Evolutionary conservation across 768 basidiomycete species (phyloP), one percentile per base, ranked within the genome.

Genomic region (Amanita brunnescens): DNA sequence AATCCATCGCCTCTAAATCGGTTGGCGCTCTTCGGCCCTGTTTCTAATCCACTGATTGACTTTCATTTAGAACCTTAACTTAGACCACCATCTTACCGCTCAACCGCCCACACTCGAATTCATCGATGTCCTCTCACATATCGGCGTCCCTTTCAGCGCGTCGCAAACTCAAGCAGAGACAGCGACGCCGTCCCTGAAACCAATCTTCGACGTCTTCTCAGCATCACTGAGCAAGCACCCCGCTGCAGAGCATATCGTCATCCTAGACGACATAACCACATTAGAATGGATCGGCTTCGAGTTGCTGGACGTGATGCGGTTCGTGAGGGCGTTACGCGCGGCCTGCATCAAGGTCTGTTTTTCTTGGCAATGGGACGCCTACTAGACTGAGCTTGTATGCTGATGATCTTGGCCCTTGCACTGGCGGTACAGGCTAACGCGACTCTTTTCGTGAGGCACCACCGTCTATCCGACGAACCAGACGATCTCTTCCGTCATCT

Each of bases 201-300:
- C 26, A 7, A 29, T 29, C 26, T 29, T 29, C 7, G 26, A 29
- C 26, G 5, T 29, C 26, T 3, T 29, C 26, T 29, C 26, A 29
- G 26, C 3, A 29, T 29, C 26, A 7, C 26, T 29, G 7, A 29
- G 26, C 26, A 3, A 29, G 26, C 3, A 29, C 26, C 3, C 26
- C 26, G 7, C 26, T 7, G 26, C 7, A 29, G 26, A 3, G 3
- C 26, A 29, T 29, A 4, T 29, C 26, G 70, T 90, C 18, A 76
- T 91, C 39, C 58, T 90, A n/a, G 88, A 91, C 55, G 85, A 86
- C 49, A 67, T 87, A 38, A 64, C 83, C 0, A 70, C 76, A 35
- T 71, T 90, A 1, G 78, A 85, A 59, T 91, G 87, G 86, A 76
- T 84, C 14, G 88, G 87, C 1, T 68, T 78, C 51, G 62, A 79